Evolutionary conservation across 78 protist species (phyloP).

Genomic region (Dictyostelium purpureum): DNA sequence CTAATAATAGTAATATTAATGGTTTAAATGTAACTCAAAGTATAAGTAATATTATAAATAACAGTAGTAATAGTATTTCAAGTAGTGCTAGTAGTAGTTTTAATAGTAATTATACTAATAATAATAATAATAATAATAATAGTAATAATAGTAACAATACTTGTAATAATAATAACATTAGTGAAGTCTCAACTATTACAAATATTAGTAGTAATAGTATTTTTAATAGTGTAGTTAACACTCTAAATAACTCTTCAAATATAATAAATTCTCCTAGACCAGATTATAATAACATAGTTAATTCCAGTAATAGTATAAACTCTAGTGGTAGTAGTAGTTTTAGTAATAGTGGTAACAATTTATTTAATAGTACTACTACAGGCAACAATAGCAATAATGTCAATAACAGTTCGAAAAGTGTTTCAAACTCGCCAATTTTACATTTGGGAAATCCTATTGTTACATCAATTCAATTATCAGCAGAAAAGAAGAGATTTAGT

Average conservation of each 20-base stretch:
- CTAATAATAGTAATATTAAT: neutral
- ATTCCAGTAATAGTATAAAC: neutral
- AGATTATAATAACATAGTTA: neutral
- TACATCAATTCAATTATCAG: neutral
- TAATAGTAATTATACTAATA: neutral
- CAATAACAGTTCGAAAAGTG: neutral
- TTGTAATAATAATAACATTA: no score
- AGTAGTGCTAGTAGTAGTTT: neutral
- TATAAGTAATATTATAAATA: neutral
- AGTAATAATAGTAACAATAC: no score
- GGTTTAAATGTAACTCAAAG: neutral
- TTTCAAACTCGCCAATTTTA: neutral
- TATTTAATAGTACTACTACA: neutral
- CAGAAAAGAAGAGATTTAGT: neutral
- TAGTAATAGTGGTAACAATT: neutral
- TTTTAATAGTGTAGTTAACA: neutral
- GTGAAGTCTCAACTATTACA: no score
- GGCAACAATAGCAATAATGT: neutral
- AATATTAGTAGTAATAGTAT: no score
- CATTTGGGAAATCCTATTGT: neutral
- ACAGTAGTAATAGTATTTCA: neutral
- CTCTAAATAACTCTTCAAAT: neutral
- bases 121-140: no score
- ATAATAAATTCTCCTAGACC: no score
- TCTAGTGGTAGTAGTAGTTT: neutral